Conservation (phyloP, 1,284 basidiomycete species). For the Tylopilus sp. region DNA sequence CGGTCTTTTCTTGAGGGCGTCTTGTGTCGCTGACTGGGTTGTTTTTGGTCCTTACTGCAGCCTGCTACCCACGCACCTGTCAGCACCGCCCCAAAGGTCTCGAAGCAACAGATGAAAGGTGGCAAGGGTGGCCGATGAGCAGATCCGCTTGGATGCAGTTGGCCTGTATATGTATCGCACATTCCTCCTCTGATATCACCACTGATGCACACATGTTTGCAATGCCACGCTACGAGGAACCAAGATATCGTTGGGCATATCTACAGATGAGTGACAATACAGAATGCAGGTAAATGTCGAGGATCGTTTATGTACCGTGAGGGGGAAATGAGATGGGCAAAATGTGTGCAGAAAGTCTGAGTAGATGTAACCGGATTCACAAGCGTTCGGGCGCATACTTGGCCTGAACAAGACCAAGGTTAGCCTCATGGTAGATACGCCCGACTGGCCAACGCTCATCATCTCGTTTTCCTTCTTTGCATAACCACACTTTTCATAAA, state of each 20-base stretch:
- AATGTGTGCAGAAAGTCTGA: slow-evolving; percentile 7
- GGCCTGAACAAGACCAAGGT: slow-evolving; percentile 36
- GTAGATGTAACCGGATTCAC: slow-evolving; percentile 16
- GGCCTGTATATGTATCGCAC: slow-evolving; percentile 24
- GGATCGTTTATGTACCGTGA: slow-evolving; percentile 9
- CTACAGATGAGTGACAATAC: slow-evolving; percentile 18
- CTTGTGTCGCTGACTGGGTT: neutral
- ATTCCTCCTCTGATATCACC: slow-evolving; percentile 17
- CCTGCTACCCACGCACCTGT: slow-evolving; percentile 47
- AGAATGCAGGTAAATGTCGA: slow-evolving; percentile 13
- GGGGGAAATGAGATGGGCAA: slow-evolving; percentile 8
- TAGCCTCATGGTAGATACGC: neutral
- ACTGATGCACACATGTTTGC: slow-evolving; percentile 12
- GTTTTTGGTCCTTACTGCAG: slow-evolving; percentile 32
- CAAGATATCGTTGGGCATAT: slow-evolving; percentile 2
- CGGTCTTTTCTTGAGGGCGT: neutral
- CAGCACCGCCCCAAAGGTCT: slow-evolving; percentile 74
- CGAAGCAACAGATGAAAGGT: slow-evolving; percentile 96
- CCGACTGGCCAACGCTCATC: slow-evolving; percentile 40
- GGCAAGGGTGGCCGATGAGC: slow-evolving; percentile 65
- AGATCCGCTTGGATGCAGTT: slow-evolving; percentile 1
- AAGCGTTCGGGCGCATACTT: slow-evolving; percentile 50
- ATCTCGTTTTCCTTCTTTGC: slow-evolving; percentile 88
- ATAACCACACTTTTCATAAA: slow-evolving; percentile 96
- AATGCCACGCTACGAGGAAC: slow-evolving; percentile 4